Conservation (phyloP, 75 land plant genomes). For the Pinus albicaulis region DNA sequence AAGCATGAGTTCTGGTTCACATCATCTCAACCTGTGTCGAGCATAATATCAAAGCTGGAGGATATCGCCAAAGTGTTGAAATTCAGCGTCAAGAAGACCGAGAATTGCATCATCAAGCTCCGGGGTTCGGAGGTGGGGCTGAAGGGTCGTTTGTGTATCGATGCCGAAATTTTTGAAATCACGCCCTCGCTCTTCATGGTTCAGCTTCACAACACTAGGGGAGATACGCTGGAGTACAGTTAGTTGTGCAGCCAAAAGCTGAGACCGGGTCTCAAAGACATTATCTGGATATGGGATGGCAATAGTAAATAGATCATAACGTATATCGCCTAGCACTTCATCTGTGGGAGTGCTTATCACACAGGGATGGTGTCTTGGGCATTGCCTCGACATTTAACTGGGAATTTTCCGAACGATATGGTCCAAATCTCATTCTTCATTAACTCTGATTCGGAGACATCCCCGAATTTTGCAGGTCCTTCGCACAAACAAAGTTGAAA, state of each 20-base stretch:
- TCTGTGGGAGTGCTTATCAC: no score
- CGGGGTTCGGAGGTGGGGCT: constrained; percentile 22
- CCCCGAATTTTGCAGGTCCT: no score
- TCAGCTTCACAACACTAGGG: constrained; percentile 23
- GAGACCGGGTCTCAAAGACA: constrained; percentile 22
- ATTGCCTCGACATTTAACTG: no score
- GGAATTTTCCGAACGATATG: no score
- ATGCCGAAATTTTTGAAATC: constrained; percentile 39
- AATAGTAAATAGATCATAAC: no score
- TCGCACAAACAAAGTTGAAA: no score
- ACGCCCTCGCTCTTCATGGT: constrained; percentile 45
- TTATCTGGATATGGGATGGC: constrained; percentile 1
- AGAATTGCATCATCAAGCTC: constrained; percentile 20
- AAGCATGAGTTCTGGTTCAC: constrained; percentile 42
- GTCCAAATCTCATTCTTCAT: no score
- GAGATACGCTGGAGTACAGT: constrained; percentile 46
- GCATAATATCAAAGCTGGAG: constrained; percentile 39
- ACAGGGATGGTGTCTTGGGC: no score
- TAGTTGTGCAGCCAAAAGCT: constrained; percentile 18
- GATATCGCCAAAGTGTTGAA: constrained; percentile 47
- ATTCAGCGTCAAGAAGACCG: constrained; percentile 35
- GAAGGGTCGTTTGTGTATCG: constrained; percentile 21
- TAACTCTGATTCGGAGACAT: no score
- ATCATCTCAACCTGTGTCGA: constrained; percentile 18
- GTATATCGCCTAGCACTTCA: no score